Evolutionary conservation across 2,329 filamentous ascomycete genomes (phyloP), one percentile per base, ranked within the genome.

Genomic region (Scorias spongiosa): DNA sequence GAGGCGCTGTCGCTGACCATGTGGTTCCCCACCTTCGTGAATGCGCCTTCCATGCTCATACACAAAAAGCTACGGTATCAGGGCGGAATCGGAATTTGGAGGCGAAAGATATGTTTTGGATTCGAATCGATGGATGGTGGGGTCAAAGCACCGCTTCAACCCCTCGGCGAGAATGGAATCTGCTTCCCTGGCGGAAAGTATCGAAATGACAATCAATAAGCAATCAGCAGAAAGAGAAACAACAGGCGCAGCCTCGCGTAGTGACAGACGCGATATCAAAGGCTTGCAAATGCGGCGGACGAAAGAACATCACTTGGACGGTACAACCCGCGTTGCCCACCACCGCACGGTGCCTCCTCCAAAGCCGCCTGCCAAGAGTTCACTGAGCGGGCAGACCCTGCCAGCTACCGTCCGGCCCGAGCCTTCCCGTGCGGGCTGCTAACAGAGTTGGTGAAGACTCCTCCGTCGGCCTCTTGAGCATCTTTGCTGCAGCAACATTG

Each of bases 21-120:
- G 66, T 88, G 82, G 67, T 91, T 93, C 57, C 82, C 84, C 58
- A 89, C 77, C 66, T 91, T 82, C 49, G 81, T 89, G 62, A 93
- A 93, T 54, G 85, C 83, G 62, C 81, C 83, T 70, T 91, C 84
- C 84, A 91, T 89, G 54, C 51, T 44, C 20, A 26, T 26, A 26
- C 20, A 26, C 40, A 41, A 41, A 40, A 30, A 30, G 34, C 38
- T 15, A 28, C 18, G 41, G 45, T 43, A 42, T 45, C 39, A 42
- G 47, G 30, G 45, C 42, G 36, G 43, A 42, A 42, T 43, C 14
- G 43, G 40, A 40, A 39, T 39, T 37, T 26, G 20, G 20, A 26
- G 20, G 20, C 20, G 20, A 26, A 26, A 26, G 20, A 26, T 26
- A 26, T 26, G 20, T 26, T 26, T 26, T 26, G 20, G 20, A 7